Evolutionary conservation across 345 rosid genomes (phyloP).

Genomic region (Rhizophora mangle): DNA sequence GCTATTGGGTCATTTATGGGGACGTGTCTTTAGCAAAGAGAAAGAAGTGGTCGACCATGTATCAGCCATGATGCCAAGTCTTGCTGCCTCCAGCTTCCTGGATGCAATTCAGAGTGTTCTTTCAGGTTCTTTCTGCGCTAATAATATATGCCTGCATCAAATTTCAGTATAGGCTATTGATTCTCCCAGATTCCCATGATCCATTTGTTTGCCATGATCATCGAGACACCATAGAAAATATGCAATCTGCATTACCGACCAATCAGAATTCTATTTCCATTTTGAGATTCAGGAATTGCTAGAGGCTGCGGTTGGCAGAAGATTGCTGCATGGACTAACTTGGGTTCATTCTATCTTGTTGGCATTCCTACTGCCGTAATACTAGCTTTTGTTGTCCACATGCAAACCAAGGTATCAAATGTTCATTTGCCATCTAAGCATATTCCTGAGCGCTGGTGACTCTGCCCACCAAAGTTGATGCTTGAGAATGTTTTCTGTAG

Average conservation of each 20-base stretch:
- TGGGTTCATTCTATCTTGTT: conserved; percentile 44
- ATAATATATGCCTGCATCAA: not conserved
- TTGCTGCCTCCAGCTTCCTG: conserved; percentile 21
- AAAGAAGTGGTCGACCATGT: conserved; percentile 21
- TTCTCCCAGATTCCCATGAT: too few species aligned
- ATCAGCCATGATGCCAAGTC: conserved; percentile 16
- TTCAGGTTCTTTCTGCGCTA: conserved; percentile 12
- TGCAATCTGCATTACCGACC: not conserved
- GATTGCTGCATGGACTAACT: conserved; percentile 27
- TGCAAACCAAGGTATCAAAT: conserved; percentile 36
- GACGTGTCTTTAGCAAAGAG: conserved; percentile 22
- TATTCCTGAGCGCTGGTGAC: too few species aligned
- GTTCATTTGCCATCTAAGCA: not conserved
- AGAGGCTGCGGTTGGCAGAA: conserved; percentile 65
- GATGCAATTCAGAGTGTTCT: conserved; percentile 33
- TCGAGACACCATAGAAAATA: too few species aligned
- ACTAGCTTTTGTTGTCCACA: conserved; percentile 37
- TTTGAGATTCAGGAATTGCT: conserved; percentile 32
- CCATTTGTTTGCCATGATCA: too few species aligned
- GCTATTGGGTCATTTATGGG: conserved; percentile 17
- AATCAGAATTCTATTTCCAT: not conserved
- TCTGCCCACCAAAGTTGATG: too few species aligned
- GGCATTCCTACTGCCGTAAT: conserved; percentile 43
- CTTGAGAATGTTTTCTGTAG: conserved; percentile 12
- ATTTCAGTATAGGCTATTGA: too few species aligned